Conservation (phyloP, 2,329 filamentous ascomycete genomes). For the Fusarium subglutinans region DNA sequence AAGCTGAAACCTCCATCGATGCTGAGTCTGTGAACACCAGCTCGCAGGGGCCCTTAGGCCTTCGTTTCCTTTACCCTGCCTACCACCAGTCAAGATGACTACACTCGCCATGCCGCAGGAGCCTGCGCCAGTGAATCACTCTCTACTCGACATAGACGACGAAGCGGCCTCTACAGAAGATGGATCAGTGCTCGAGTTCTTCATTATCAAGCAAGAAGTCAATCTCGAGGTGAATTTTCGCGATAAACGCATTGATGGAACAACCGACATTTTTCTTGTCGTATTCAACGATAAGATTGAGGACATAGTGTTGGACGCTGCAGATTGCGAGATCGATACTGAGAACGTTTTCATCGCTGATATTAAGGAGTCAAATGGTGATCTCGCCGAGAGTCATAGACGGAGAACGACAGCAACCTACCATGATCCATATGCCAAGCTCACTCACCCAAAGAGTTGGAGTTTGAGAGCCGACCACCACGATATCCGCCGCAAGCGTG, state of each 20-base stretch:
- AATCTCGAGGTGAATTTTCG: constrained; percentile 90
- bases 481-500: constrained; percentile 76
- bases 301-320: constrained; percentile 68
- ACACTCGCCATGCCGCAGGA: constrained; percentile 33
- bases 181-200: constrained; percentile 52
- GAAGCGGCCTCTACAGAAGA: constrained; percentile 49
- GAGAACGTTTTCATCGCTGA: constrained; percentile 62
- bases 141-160: constrained; percentile 46
- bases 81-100: constrained; percentile 27
- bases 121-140: constrained; percentile 35
- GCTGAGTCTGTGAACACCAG: constrained; percentile 32
- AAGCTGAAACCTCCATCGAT: constrained; percentile 30
- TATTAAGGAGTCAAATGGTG: constrained; percentile 49
- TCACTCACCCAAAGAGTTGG: constrained; percentile 69
- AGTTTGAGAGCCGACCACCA: constrained; percentile 77
- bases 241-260: constrained; percentile 77
- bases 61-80: constrained; percentile 34
- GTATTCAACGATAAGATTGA: constrained; percentile 67
- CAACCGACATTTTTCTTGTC: constrained; percentile 82
- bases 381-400: constrained; percentile 48
- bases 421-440: constrained; percentile 72
- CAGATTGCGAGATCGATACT: constrained; percentile 67
- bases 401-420: constrained; percentile 57
- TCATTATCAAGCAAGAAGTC: constrained; percentile 84
- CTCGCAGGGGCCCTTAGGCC: constrained; percentile 40